Evolutionary conservation across 2,329 filamentous ascomycete species (phyloP), one percentile per base, ranked within the genome.

Genomic region (Tolypocladium sp.): DNA sequence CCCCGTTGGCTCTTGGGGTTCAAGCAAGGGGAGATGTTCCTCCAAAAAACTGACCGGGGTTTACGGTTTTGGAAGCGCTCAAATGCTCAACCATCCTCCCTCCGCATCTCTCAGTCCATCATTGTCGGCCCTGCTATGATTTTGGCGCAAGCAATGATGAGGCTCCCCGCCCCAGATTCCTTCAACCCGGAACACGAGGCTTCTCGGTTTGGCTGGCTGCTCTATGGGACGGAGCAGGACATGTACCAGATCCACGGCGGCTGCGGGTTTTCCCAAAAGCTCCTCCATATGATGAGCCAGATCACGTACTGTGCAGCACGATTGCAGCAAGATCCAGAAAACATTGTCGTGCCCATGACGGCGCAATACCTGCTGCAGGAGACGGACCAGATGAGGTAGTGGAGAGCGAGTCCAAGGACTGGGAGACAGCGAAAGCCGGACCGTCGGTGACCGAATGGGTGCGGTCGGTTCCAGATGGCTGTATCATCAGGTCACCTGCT

Each of bases 1-100:
- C 73, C 74, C n/a, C 72, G 74, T 1, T 77, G 74, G 74, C 60
- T 76, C 1, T 65, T 70, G 46, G 74, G 74, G 0, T 75, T 73
- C 56, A 68, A 67, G 41, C 69, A 71, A 22, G 68, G 69, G 37
- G 74, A 75, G 55, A 61, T 67, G 38, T 67, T 74, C 13, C 62
- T 76, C 8, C 69, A 74, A 38, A 55, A 57, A 17, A 74, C 71
- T 1, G 72, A 76, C 51, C 69, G 70, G 7, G 73, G 73, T 3
- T 65, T 63, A 20, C 69, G 73, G 17, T 76, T 74, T 60, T 74
- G 71, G 70, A 66, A 66, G 10, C 59, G 65, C 9, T 57, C 65
- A 3, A 72, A 74, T 33, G 67, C 73, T 1, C 74, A 76, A 55
- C 63, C 71, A 5, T 66, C 68, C 17, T 65, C 66, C 2, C 66